Evolutionary conservation across 495 filamentous ascomycete genomes (phyloP), one percentile per base, ranked within the genome.

Genomic region (Neurospora terricola): DNA sequence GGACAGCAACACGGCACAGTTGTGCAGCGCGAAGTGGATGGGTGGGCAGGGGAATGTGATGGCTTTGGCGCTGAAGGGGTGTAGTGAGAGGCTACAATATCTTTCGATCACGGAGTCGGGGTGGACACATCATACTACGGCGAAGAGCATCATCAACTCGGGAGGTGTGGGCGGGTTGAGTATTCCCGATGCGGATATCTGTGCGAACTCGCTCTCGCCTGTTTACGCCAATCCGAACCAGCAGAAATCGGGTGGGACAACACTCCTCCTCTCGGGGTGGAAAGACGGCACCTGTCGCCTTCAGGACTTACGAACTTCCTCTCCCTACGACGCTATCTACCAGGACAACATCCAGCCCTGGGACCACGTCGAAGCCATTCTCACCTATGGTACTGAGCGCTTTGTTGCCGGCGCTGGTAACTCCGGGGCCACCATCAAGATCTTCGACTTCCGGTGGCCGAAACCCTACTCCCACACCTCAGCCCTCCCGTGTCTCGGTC

Each of bases 371-470:
- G 85, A 83, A 71, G 75, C 80, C 14, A 75, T 86, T 0, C 79
- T 86, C 39, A 78, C 82, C 0, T 82, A 82, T 38, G 84, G 83
- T 45, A 73, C 79, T 1, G 83, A 86, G 54, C 74, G 83, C 7
- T 86, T 86, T 54, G 70, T 85, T 9, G 75, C 77, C 0, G 85
- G 81, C 0, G 81, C 80, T 6, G 82, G 82, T 69, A 81, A 78
- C 37, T 75, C 79, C 5, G 77, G 77, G 3, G 75, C 76, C 5
- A 76, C 79, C 39, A 38, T 86, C 72, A 84, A 85, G 70, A 73
- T 86, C 1, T 86, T 86, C 69, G 85, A 86, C 78, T 85, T 85
- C 39, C 83, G 85, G 10, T 85, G 82, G 82, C 73, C 80, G 0
- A 83, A 81, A 73, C 62, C 73, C 4, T 86, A 86, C 72, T 79